Conservation (phyloP, 2,329 filamentous ascomycete species). For the Cladosporium sp. region DNA sequence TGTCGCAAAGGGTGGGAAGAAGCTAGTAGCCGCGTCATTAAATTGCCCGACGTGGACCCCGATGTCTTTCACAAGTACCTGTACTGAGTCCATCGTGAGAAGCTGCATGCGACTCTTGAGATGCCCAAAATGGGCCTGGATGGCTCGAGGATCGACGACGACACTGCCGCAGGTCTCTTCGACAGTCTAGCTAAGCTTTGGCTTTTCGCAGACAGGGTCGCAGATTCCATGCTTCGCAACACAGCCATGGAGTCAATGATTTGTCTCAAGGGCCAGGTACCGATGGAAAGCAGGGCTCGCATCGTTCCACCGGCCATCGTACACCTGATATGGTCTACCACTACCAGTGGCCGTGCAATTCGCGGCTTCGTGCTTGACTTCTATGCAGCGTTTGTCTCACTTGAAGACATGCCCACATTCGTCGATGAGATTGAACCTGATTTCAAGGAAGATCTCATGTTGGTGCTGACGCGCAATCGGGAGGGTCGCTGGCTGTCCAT, state of each 20-base stretch:
- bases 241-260: background rate
- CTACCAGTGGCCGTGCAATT: background rate
- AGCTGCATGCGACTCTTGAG: background rate
- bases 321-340: background rate
- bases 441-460: too few species aligned
- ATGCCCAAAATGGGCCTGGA: background rate
- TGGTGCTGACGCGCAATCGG: too few species aligned
- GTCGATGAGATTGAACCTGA: too few species aligned
- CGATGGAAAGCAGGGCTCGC: too few species aligned
- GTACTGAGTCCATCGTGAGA: background rate
- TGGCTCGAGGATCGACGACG: background rate
- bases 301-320: background rate
- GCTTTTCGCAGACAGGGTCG: background rate
- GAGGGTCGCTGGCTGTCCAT: too few species aligned
- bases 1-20: background rate
- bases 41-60: background rate
- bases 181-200: background rate
- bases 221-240: background rate
- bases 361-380: background rate
- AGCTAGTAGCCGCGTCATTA: background rate
- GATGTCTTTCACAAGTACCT: background rate
- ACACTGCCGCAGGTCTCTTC: too few species aligned
- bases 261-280: background rate
- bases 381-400: too few species aligned
- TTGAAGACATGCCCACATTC: too few species aligned